A percentile compares a stretch with the other conserved stretches of the same genome.
These are phyloP conservation scores for Quercus tomentella DNA, from an alignment of 331 rosid genomes.

Conservation along the genomic window DNA sequence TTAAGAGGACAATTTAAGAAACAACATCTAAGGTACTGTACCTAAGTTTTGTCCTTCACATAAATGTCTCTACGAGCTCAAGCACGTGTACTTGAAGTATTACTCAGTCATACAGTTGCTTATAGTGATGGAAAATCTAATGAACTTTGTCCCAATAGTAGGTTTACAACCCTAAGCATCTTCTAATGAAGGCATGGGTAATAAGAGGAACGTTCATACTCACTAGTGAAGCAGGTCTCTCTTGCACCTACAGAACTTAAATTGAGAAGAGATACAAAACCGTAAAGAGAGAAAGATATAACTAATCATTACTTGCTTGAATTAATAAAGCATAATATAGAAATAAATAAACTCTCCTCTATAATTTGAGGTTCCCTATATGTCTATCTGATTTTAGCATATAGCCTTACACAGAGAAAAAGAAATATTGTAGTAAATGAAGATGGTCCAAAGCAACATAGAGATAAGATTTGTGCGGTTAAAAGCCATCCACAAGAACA, in stretches of 20 bases:
- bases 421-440: not conserved
- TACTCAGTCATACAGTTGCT: not conserved
- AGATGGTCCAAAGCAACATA: not conserved
- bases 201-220: no score
- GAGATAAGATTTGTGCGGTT: not conserved
- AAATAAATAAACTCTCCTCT: no score
- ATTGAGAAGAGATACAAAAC: not conserved
- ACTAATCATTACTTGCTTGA: no score
- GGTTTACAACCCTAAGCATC: not conserved
- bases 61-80: no score
- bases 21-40: fast-evolving
- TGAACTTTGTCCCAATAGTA: not conserved
- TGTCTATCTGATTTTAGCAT: not conserved
- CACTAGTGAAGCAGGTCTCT: not conserved
- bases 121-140: not conserved
- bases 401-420: not conserved
- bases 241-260: not conserved
- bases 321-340: no score
- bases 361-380: no score
- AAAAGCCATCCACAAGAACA: not conserved
- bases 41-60: no score
- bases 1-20: fast-evolving
- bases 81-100: no score
- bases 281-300: no score
- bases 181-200: not conserved